Percentiles rank a stretch among this genome's conserved stretches.
These are phyloP conservation scores for Tulasnella sp. DNA, from an alignment of 768 basidiomycete genomes.

Conservation along the genomic window DNA sequence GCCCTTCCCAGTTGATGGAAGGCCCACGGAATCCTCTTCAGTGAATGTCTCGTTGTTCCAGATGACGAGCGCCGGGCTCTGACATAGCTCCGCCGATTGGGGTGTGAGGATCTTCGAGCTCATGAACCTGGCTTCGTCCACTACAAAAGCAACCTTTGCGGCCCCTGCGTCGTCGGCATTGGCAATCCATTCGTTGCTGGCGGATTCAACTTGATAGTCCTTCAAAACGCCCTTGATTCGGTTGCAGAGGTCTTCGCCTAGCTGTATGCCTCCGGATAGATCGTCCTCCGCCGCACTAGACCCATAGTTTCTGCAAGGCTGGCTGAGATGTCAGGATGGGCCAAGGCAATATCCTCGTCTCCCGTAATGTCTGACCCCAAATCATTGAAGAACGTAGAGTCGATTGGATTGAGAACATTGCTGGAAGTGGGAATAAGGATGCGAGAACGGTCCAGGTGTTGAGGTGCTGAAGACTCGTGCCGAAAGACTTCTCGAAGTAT, in stretches of 20 bases:
- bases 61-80: conserved; percentile 34
- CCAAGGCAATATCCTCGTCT: background rate
- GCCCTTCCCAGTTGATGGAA: conserved; percentile 36
- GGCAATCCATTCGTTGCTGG: conserved; percentile 42
- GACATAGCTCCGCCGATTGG: conserved; percentile 24
- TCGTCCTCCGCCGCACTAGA: conserved; percentile 19
- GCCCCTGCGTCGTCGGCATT: conserved; percentile 45
- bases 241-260: conserved; percentile 35
- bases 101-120: conserved; percentile 24
- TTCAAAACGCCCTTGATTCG: conserved; percentile 35
- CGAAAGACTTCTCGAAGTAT: background rate
- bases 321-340: background rate
- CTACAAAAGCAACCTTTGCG: conserved; percentile 32
- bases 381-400: conserved; percentile 4
- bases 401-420: background rate
- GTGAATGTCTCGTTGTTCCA: conserved; percentile 37
- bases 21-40: conserved; percentile 37
- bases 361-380: background rate
- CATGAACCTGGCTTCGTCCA: conserved; percentile 27
- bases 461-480: background rate
- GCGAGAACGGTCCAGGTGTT: background rate
- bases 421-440: background rate
- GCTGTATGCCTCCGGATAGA: conserved; percentile 30
- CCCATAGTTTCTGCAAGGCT: conserved; percentile 16
- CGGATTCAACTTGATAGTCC: conserved; percentile 36